Evolutionary conservation across 2,329 filamentous ascomycete species (phyloP).

Genomic region (Endothia cerciana): DNA sequence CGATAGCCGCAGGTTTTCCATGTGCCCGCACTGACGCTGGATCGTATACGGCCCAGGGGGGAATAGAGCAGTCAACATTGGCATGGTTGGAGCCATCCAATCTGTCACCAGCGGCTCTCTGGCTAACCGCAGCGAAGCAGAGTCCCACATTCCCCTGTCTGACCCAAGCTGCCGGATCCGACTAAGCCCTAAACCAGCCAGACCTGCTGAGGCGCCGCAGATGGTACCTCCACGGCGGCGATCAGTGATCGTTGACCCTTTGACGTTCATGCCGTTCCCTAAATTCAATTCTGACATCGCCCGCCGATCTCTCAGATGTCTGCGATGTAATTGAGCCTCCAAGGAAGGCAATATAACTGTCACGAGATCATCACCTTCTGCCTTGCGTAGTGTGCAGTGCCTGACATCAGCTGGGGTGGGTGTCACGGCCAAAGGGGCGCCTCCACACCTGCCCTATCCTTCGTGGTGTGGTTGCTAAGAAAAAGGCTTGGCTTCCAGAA

Average conservation of each 20-base stretch:
- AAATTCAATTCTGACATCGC: neutral
- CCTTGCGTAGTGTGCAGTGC: too few species aligned
- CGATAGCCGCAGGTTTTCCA: neutral
- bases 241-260: neutral
- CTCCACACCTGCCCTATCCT: neutral
- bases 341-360: neutral
- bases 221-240: neutral
- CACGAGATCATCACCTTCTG: neutral
- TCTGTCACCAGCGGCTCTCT: neutral
- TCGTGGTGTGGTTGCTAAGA: neutral
- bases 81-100: neutral
- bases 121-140: slow-evolving; percentile 15
- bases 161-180: slow-evolving; percentile 25
- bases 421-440: neutral
- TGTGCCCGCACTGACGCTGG: neutral
- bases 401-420: neutral
- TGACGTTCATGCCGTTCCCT: neutral
- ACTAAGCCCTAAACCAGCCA: neutral
- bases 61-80: neutral
- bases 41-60: neutral
- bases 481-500: neutral
- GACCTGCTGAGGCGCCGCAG: neutral
- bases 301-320: too few species aligned
- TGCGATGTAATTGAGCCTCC: neutral
- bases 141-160: slow-evolving; percentile 19